Base-by-base conservation (phyloP, 495 filamentous ascomycete species). In the Rhypophila decipiens region DNA sequence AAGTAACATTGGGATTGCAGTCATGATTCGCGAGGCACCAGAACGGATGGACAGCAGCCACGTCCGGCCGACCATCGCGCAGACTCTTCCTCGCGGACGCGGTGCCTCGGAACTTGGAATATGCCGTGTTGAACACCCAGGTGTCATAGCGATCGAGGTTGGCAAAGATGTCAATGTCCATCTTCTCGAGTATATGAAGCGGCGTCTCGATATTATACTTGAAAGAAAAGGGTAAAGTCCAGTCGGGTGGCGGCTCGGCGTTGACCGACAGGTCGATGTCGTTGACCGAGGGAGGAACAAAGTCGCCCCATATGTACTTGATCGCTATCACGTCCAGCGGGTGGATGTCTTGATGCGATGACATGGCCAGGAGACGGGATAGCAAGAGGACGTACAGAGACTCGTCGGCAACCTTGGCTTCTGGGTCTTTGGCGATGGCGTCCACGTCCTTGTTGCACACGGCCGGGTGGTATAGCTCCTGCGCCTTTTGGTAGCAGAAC, bases 41-140 rank as follows among this genome's bases (percentile, higher is more conserved):
- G 46, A 72, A 67, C 17, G 76, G 70, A 56, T 76, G 76, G 1
- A 76, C 70, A 23, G 88, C 88, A 33, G 83, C 84, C 9, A 93
- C 78, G 47, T 93, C 87, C 0, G 88, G 88, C 17, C 84, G 73
- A 15, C 88, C 79, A 54, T 88, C 85, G 58, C 77, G 75, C 0
- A 70, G 76, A 24, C 79, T 84, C 45, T 93, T 77, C 5, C 88
- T 73, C 3, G 88, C 93, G 3, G 87, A 93, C 0, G 93, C 91
- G 0, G 89, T 93, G 34, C 88, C 91, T 8, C 93, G 78, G 68
- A 96, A 96, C 62, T 98, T 98, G 42, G 85, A 80, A 64, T 89
- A 93, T 5, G 95, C 75, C 0, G 90, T 96, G 63, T 96, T 95
- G 57, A 94, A 75, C 7, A 96, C 78, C 93, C 93, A 98, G n/a